These are phyloP conservation scores for Atkinsonella hypoxylon DNA, from an alignment of 2,329 filamentous ascomycete genomes.

Conservation along the genomic window DNA sequence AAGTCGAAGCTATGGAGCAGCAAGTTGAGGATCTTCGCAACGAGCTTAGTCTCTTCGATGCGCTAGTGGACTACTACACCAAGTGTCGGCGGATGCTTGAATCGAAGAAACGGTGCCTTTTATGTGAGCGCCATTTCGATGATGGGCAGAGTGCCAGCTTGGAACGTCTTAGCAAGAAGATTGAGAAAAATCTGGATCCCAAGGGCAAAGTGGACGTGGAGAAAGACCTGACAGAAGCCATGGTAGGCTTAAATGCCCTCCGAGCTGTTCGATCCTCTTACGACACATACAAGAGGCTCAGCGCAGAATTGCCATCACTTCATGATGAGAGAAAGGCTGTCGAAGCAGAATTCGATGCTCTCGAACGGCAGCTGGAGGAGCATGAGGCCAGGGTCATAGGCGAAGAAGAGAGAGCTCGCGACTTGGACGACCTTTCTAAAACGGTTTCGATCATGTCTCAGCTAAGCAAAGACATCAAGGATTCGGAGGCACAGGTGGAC, in stretches of 20 bases:
- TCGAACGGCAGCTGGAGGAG: conserved; percentile 52
- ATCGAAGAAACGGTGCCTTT: conserved; percentile 59
- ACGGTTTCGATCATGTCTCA: conserved; percentile 66
- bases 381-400: conserved; percentile 55
- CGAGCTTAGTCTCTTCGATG: conserved; percentile 57
- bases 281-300: conserved; percentile 62
- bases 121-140: conserved; percentile 62
- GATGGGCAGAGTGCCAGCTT: conserved; percentile 43
- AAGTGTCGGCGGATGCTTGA: conserved; percentile 55
- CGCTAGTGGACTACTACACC: conserved; percentile 59
- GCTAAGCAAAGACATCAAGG: conserved; percentile 58
- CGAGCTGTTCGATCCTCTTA: conserved; percentile 54
- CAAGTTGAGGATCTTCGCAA: conserved; percentile 50
- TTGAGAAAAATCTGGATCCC: conserved; percentile 52
- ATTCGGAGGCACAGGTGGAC: conserved; percentile 61
- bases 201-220: conserved; percentile 51
- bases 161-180: conserved; percentile 52
- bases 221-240: conserved; percentile 41
- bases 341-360: conserved; percentile 47
- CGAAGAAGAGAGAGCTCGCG: conserved; percentile 52
- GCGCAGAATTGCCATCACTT: conserved; percentile 57
- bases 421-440: conserved; percentile 64
- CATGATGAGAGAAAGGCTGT: conserved; percentile 50
- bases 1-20: conserved; percentile 37
- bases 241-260: conserved; percentile 43